phyloP scores from a whole-genome alignment of 106 monocot genomes.

The Gastrodia elata region DNA sequence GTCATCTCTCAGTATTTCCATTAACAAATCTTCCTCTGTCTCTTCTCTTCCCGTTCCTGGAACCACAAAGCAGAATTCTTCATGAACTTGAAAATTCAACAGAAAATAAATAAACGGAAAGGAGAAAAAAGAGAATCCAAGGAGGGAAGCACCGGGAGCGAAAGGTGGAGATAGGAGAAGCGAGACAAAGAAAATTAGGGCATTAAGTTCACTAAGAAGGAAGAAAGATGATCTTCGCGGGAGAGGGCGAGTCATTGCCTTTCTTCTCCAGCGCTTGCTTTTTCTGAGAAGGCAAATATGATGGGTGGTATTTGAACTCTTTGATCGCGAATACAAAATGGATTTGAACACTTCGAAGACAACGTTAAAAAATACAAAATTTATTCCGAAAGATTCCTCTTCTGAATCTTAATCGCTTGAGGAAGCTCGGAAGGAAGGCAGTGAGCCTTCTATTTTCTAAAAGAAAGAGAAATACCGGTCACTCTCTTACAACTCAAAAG shows the following conservation, averaged over 20 bases:
- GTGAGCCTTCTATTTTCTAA: too few species aligned
- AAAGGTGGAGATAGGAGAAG: neutral
- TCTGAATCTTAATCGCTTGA: too few species aligned
- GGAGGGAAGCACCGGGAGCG: neutral
- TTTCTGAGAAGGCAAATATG: too few species aligned
- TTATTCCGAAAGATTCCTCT: too few species aligned
- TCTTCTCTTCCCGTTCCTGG: slow-evolving; percentile 1
- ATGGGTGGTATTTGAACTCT: too few species aligned
- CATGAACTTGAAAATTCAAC: neutral
- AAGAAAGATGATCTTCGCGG: neutral
- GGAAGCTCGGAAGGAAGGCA: too few species aligned
- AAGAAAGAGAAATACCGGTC: too few species aligned
- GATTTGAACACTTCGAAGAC: too few species aligned
- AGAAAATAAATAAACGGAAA: neutral
- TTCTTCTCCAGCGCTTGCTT: neutral
- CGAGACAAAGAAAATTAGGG: neutral
- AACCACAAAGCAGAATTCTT: neutral
- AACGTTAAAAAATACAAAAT: too few species aligned
- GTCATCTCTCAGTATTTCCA: slow-evolving; percentile 4
- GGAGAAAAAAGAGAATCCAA: neutral
- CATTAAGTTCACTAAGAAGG: neutral
- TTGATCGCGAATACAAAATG: too few species aligned
- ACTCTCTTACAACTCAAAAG: too few species aligned
- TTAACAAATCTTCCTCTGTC: neutral
- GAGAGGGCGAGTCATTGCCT: neutral